Evolutionary conservation across 352 stramenopile genomes (phyloP).

Genomic region (Phytophthora ohioensis): DNA sequence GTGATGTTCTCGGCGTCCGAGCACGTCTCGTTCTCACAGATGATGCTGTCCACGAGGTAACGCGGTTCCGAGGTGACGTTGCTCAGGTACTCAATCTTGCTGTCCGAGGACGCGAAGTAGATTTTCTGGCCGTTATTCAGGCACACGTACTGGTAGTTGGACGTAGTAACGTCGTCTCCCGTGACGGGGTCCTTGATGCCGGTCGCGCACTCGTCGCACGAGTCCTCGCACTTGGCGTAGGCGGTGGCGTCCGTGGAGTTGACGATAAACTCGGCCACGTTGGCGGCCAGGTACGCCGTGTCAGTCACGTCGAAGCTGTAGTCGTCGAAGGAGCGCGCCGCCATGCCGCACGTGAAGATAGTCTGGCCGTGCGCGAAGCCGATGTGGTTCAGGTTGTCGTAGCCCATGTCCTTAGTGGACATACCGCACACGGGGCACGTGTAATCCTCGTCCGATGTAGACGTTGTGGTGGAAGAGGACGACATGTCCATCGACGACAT

Average conservation of each 20-base stretch:
- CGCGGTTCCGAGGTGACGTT: slow-evolving; percentile 67
- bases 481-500: slow-evolving; percentile 36
- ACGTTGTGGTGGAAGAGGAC: slow-evolving; percentile 7
- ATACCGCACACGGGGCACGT: slow-evolving; percentile 81
- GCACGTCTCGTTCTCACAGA: slow-evolving; percentile 65
- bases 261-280: slow-evolving; percentile 60
- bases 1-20: slow-evolving; percentile 68
- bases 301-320: slow-evolving; percentile 71
- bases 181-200: slow-evolving; percentile 75
- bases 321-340: slow-evolving; percentile 53
- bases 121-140: slow-evolving; percentile 83
- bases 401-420: slow-evolving; percentile 60
- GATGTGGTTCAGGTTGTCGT: slow-evolving; percentile 75
- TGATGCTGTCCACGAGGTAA: slow-evolving; percentile 62
- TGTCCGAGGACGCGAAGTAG: slow-evolving; percentile 77
- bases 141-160: slow-evolving; percentile 80
- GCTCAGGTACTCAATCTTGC: slow-evolving; percentile 66
- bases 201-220: slow-evolving; percentile 58
- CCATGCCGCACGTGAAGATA: slow-evolving; percentile 85
- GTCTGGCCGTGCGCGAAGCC: slow-evolving; percentile 66
- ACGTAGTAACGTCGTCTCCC: slow-evolving; percentile 55
- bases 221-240: slow-evolving; percentile 44
- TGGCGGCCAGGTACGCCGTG: slow-evolving; percentile 73
- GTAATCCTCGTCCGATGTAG: slow-evolving; percentile 39
- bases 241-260: slow-evolving; percentile 46